Conservation (phyloP, 352 stramenopile species). For the Pythium grandisporangium region DNA sequence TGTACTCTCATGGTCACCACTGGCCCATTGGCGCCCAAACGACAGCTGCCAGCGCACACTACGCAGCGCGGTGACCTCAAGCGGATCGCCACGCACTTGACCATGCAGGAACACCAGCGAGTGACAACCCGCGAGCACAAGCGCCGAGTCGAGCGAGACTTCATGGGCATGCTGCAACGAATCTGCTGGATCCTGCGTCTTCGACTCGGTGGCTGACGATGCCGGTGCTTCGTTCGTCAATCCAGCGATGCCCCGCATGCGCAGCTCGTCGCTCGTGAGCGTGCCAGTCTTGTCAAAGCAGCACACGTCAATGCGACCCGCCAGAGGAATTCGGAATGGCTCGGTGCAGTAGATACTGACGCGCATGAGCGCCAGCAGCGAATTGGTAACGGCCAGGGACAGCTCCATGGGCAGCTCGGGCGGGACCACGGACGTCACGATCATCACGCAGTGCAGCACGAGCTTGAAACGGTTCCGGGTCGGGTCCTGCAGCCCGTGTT, state of each 20-base stretch:
- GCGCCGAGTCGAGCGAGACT: constrained; percentile 22
- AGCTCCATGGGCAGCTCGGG: constrained; percentile 95
- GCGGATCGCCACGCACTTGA: constrained; percentile 86
- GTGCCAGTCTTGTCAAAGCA: constrained; percentile 97
- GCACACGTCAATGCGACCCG: constrained; percentile 86
- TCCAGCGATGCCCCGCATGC: constrained; percentile 29
- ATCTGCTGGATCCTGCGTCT: neutral
- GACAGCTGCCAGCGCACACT: constrained; percentile 55
- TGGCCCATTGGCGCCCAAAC: constrained; percentile 4
- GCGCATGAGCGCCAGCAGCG: constrained; percentile 81
- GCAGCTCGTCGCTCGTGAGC: constrained; percentile 90
- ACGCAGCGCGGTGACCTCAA: constrained; percentile 89
- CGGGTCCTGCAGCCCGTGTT: constrained; percentile 29
- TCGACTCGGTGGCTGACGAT: neutral
- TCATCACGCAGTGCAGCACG: constrained; percentile 92
- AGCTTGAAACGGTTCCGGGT: constrained; percentile 85
- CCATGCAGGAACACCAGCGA: constrained; percentile 87
- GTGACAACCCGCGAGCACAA: constrained; percentile 81
- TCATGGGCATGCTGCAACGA: constrained; percentile 5
- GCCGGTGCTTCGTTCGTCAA: constrained; percentile 3
- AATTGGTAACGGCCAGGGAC: constrained; percentile 91
- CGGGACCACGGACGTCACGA: constrained; percentile 93
- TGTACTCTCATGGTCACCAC: no score
- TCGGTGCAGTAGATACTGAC: constrained; percentile 92
- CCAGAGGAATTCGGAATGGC: constrained; percentile 91